Evolutionary conservation across 805 yeast species (phyloP).

Genomic region (Candida insectorum): DNA sequence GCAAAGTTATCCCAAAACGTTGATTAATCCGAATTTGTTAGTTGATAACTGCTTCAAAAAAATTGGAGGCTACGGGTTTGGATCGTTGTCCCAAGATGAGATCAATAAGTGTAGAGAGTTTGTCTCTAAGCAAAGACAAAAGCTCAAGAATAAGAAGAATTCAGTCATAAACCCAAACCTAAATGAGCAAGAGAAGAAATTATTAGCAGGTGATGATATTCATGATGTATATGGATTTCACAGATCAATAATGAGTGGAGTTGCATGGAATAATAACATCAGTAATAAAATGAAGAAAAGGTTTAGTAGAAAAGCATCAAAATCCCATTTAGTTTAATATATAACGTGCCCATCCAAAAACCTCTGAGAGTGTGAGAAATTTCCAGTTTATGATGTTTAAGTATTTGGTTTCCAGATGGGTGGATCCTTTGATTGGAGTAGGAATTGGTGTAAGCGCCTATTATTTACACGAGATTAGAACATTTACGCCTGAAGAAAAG

Average conservation of each 20-base stretch:
- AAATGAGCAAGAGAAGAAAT: constrained; percentile 37
- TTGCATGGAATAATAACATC: constrained; percentile 60
- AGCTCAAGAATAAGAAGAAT: constrained; percentile 26
- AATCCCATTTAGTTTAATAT: constrained; percentile 2
- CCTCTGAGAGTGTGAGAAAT: no score
- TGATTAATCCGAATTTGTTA: constrained; percentile 66
- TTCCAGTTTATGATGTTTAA: constrained; percentile 24
- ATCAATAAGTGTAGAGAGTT: constrained; percentile 73
- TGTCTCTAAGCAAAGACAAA: constrained; percentile 61
- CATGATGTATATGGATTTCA: constrained; percentile 46
- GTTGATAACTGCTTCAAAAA: constrained; percentile 75
- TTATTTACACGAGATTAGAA: constrained; percentile 58
- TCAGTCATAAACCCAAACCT: constrained; percentile 28
- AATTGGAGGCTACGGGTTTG: constrained; percentile 60
- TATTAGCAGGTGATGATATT: constrained; percentile 22
- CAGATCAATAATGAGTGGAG: constrained; percentile 48
- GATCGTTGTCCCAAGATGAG: constrained; percentile 78
- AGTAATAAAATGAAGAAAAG: constrained; percentile 50
- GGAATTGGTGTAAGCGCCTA: constrained; percentile 61
- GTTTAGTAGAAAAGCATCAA: constrained; percentile 17
- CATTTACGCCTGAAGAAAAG: constrained; percentile 58
- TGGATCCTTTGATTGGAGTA: constrained; percentile 66
- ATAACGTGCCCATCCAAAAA: no score
- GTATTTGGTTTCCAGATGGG: constrained; percentile 47
- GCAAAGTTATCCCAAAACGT: constrained; percentile 74